Conservation (phyloP, 768 basidiomycete species). For the Trametes maxima region DNA sequence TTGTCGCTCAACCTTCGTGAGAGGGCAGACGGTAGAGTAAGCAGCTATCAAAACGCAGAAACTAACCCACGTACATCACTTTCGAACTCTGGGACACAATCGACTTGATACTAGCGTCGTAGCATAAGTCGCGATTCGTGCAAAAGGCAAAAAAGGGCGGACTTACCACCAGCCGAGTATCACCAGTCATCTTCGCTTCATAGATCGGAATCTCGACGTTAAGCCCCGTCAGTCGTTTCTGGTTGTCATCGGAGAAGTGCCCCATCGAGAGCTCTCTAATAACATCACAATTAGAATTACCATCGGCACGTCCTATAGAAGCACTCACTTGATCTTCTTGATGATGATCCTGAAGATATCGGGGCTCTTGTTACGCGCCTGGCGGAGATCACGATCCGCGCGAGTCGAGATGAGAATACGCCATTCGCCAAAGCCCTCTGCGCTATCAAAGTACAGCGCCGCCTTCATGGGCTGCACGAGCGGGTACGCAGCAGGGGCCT, state of each 20-base stretch:
- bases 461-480: slow-evolving; percentile 60
- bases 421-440: slow-evolving; percentile 67
- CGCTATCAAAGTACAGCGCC: slow-evolving; percentile 60
- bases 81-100: slow-evolving; percentile 31
- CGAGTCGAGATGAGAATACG: slow-evolving; percentile 52
- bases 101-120: slow-evolving; percentile 29
- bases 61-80: slow-evolving; percentile 13
- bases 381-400: slow-evolving; percentile 52
- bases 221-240: slow-evolving; percentile 53
- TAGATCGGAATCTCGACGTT: slow-evolving; percentile 56
- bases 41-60: not conserved
- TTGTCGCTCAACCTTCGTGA: slow-evolving; percentile 42
- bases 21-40: no score
- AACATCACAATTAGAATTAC: no score
- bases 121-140: not conserved
- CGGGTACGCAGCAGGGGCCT: slow-evolving; percentile 40
- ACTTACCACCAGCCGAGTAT: slow-evolving; percentile 26
- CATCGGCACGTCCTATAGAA: no score
- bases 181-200: slow-evolving; percentile 61
- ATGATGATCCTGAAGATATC: slow-evolving; percentile 55
- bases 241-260: slow-evolving; percentile 66
- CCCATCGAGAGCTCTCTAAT: slow-evolving; percentile 66
- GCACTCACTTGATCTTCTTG: slow-evolving; percentile 67
- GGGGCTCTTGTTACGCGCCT: slow-evolving; percentile 45
- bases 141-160: not conserved